Base-by-base conservation (phyloP, 768 basidiomycete species). In the Cubamyces sp. region DNA sequence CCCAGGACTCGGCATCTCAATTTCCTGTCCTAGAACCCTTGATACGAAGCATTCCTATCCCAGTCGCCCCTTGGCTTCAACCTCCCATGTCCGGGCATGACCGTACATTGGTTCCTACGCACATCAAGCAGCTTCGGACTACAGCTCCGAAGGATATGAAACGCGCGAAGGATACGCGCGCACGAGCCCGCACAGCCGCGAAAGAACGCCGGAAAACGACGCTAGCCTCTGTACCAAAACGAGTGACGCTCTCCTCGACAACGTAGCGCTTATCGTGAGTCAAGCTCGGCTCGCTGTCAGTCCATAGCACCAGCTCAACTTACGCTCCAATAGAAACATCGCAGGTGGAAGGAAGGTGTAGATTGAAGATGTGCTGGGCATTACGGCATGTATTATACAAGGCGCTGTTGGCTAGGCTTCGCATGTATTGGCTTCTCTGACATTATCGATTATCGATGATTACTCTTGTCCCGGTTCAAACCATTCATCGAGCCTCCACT, bases 121-220 rank as follows among this genome's bases (percentile, higher is more conserved):
- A 92, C 69, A 80, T 94, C 66, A 96, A 94, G 69, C 91, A 93
- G 65, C 71, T 94, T 21, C 81, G 82, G 18, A 95, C 94, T 2
- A 85, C 87, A 28, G 84, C 87, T 3, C 93, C 93, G 1, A 87
- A 84, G 68, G 90, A 94, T 68, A 90, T 92, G 83, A 90, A 82
- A 69, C 80, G 76, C 34, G 85, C 86, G 34, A 92, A 88, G 69
- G 81, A 84, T 58, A 70, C 76, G 54, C 81, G 91, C 59, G 70
- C 73, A 40, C 76, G 77, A 68, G 85, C 80, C 19, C 84, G 79
- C 62, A 73, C 74, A 14, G 78, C 75, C 39, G 83, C 84, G 1
- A 89, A 80, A 67, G 68, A 72, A 61, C 73, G 68, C 25, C 68
- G 64, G 39, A 48, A 60, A 30, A 48, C 34, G 43, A 54, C 18